Percentiles rank a stretch among this genome's conserved stretches.
These are phyloP conservation scores for Fusarium austroafricanum DNA, from an alignment of 2,329 filamentous ascomycete genomes.

Conservation along the genomic window DNA sequence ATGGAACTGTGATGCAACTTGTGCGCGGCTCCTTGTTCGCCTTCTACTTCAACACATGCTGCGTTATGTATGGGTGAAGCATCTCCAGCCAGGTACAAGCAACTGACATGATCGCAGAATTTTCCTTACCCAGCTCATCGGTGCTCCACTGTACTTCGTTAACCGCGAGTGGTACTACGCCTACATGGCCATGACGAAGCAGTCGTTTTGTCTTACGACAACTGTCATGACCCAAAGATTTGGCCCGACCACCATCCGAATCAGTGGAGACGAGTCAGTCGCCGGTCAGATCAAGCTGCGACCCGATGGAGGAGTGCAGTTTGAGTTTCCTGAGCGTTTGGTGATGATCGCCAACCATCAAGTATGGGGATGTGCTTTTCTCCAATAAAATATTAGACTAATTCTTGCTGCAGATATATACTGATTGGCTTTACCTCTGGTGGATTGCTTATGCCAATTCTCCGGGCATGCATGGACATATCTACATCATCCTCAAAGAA, in stretches of 20 bases:
- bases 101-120: constrained; percentile 59
- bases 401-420: constrained; percentile 71
- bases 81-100: neutral
- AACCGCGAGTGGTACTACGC: constrained; percentile 83
- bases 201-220: constrained; percentile 81
- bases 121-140: constrained; percentile 78
- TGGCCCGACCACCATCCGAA: constrained; percentile 83
- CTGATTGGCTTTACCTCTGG: constrained; percentile 93
- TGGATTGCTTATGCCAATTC: constrained; percentile 87
- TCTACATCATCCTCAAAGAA: constrained; percentile 93
- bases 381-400: neutral
- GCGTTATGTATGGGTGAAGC: constrained; percentile 63
- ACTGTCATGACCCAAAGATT: constrained; percentile 88
- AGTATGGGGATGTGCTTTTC: constrained; percentile 53
- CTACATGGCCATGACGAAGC: constrained; percentile 89
- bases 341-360: constrained; percentile 91
- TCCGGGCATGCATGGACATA: constrained; percentile 82
- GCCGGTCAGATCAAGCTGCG: constrained; percentile 78
- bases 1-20: constrained; percentile 62
- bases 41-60: constrained; percentile 64
- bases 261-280: constrained; percentile 86
- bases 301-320: constrained; percentile 78
- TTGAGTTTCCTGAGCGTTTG: constrained; percentile 83
- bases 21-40: constrained; percentile 64
- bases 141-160: constrained; percentile 79